Conservation (phyloP, 129 eudicot genomes). For the Helianthus annuus region HanXRQr2.0-SUNRISE NC_035437.2:14478094-14478593, state of each 20-base stretch:
- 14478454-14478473: too few relatives aligned
- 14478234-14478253: constrained; percentile 93
- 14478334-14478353: constrained; percentile 76
- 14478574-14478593: too few relatives aligned
- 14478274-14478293: constrained; percentile 82
- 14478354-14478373: constrained; percentile 43
- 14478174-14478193: neutral
- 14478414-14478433: too few relatives aligned
- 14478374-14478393: too few relatives aligned
- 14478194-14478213: neutral
- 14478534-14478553: too few relatives aligned
- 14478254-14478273: constrained; percentile 64
- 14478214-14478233: constrained; percentile 59
- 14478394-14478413: too few relatives aligned
- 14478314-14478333: constrained; percentile 88
- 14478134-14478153: constrained; percentile 71
- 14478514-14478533: too few relatives aligned
- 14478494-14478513: too few relatives aligned
- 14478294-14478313: constrained; percentile 86
- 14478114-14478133: constrained; percentile 88
- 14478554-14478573: too few relatives aligned
- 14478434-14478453: too few relatives aligned
- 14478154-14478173: constrained; percentile 32
- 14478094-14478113: constrained; percentile 81
- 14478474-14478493: too few relatives aligned